Conservation (phyloP, 345 rosid species). For the Eucalyptus sp. region DNA sequence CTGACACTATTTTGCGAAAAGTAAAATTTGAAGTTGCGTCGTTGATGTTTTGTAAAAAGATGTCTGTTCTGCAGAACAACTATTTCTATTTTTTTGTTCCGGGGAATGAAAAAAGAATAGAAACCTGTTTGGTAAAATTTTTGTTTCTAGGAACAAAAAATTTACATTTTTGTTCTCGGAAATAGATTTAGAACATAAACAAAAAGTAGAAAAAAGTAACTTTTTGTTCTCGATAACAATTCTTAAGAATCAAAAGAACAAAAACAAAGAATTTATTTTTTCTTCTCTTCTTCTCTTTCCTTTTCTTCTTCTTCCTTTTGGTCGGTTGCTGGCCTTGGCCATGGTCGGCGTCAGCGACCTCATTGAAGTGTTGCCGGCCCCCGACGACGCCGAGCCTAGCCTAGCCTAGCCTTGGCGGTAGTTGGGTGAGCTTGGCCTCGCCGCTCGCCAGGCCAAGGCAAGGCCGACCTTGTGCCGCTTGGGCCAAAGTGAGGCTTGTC, state of each 20-base stretch:
- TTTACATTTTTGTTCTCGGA: rapidly evolving
- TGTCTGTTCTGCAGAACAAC: rapidly evolving
- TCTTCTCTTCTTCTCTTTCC: no score
- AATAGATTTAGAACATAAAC: rapidly evolving
- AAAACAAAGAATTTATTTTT: no score
- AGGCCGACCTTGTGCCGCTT: rapidly evolving
- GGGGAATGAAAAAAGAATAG: rapidly evolving
- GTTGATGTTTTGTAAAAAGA: neutral
- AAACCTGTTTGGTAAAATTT: no score
- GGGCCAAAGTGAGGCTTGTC: rapidly evolving
- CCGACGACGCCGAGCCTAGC: no score
- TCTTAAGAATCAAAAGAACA: no score
- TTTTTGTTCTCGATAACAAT: rapidly evolving
- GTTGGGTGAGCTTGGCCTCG: no score
- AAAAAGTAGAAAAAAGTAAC: rapidly evolving
- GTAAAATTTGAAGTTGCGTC: rapidly evolving
- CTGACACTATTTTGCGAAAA: neutral
- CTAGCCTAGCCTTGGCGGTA: rapidly evolving
- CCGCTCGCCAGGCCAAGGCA: rapidly evolving
- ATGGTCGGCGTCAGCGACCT: rapidly evolving
- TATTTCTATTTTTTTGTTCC: rapidly evolving
- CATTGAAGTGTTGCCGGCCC: no score
- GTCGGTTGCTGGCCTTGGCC: rapidly evolving
- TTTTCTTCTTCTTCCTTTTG: no score
- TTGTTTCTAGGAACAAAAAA: rapidly evolving